Evolutionary conservation across 129 eudicot species (phyloP).

Genomic region (Sambucus nigra): DNA sequence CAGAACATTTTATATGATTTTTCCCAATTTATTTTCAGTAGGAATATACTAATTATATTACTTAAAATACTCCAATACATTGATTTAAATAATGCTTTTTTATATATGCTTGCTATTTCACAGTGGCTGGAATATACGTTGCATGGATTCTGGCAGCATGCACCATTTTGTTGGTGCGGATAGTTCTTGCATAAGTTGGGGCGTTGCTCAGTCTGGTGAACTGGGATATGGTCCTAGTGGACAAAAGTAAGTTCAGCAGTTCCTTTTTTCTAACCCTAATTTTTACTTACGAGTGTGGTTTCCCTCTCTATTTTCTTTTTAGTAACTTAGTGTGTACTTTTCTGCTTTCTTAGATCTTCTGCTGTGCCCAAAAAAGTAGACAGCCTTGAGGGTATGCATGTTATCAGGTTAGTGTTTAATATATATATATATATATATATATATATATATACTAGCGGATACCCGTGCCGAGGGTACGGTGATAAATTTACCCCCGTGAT

Average conservation of each 20-base stretch:
- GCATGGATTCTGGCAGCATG: slow-evolving; percentile 86
- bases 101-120: slow-evolving; percentile 3
- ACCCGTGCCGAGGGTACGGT: neutral
- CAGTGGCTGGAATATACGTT: slow-evolving; percentile 87
- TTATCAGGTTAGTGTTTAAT: slow-evolving; percentile 49
- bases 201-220: slow-evolving; percentile 84
- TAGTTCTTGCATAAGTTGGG: slow-evolving; percentile 95
- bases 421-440: neutral
- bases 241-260: slow-evolving; percentile 46
- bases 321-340: neutral
- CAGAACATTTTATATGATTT: too few relatives aligned
- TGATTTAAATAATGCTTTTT: neutral
- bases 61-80: too few relatives aligned
- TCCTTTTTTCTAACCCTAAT: neutral
- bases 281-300: neutral
- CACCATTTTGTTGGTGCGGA: slow-evolving; percentile 97
- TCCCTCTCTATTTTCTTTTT: neutral
- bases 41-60: too few relatives aligned
- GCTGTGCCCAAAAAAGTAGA: slow-evolving; percentile 83
- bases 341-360: slow-evolving; percentile 54
- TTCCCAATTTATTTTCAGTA: too few relatives aligned
- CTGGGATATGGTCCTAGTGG: slow-evolving; percentile 86
- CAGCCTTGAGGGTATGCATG: slow-evolving; percentile 93
- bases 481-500: neutral
- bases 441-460: neutral